These are phyloP conservation scores for Auricularia sp. DNA, from an alignment of 768 basidiomycete genomes.

Conservation along the genomic window DNA sequence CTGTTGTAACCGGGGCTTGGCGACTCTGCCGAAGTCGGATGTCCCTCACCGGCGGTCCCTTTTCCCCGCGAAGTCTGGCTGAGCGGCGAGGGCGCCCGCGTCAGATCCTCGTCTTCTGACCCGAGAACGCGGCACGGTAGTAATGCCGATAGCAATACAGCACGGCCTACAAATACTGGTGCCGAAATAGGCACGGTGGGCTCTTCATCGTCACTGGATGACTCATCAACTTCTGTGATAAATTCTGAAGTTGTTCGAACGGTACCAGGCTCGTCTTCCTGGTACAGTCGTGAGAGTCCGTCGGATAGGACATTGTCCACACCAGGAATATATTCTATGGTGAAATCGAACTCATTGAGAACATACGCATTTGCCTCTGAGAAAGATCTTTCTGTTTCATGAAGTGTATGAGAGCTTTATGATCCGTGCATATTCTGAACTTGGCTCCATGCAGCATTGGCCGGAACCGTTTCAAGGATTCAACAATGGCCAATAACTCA, in stretches of 20 bases:
- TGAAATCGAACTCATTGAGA: constrained; percentile 20
- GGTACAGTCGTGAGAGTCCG: constrained; percentile 9
- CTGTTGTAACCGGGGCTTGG: neutral
- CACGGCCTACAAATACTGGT: neutral
- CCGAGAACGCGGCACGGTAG: neutral
- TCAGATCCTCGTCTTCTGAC: neutral
- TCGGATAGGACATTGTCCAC: constrained; percentile 24
- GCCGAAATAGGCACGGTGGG: neutral
- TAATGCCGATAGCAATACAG: neutral
- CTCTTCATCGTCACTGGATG: neutral
- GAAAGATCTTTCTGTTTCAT: constrained; percentile 25
- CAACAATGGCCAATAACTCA: constrained; percentile 28
- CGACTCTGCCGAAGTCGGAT: neutral
- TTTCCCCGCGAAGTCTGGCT: neutral
- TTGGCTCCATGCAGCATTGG: constrained; percentile 13
- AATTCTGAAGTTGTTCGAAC: neutral
- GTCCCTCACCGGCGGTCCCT: neutral
- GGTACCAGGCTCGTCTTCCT: constrained; percentile 1
- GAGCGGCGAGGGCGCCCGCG: neutral
- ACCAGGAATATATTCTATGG: too few relatives aligned
- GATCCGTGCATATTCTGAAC: constrained; percentile 25
- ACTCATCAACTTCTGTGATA: neutral
- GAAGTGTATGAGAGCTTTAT: constrained; percentile 21
- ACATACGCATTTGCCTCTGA: constrained; percentile 24
- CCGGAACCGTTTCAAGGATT: constrained; percentile 19